Conservation (phyloP, 2,329 filamentous ascomycete species). For the Ophiostoma sp. region DNA sequence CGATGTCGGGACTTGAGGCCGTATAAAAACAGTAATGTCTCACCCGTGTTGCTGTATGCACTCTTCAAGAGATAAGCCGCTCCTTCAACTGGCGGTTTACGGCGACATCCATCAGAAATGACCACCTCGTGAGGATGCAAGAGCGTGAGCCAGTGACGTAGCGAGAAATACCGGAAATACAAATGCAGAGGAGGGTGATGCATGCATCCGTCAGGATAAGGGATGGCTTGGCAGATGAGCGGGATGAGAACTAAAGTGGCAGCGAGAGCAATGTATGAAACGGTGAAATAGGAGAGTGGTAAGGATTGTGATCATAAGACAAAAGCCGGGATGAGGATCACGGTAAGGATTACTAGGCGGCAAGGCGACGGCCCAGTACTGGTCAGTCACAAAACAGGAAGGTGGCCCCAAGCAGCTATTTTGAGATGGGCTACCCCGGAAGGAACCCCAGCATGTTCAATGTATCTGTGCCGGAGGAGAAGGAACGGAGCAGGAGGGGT, state of each 20-base stretch:
- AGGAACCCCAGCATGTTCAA: too few species aligned
- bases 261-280: not conserved
- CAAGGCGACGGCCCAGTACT: not conserved
- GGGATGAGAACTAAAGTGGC: not conserved
- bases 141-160: not conserved
- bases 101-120: not conserved
- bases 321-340: not conserved
- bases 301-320: not conserved
- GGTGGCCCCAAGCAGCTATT: not conserved
- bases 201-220: not conserved
- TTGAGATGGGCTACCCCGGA: too few species aligned
- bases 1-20: too few species aligned
- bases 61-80: too few species aligned
- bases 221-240: not conserved
- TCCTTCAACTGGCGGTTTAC: not conserved
- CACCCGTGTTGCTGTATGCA: not conserved
- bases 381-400: not conserved
- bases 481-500: not conserved
- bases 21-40: not conserved
- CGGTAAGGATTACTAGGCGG: not conserved
- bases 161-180: not conserved
- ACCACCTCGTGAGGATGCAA: not conserved
- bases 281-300: not conserved
- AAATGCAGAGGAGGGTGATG: not conserved
- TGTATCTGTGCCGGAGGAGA: not conserved